A percentile compares a stretch with the other conserved stretches of the same genome.
Conservation (phyloP, 108 stramenopile species). For the Bacterosira constricta region DNA sequence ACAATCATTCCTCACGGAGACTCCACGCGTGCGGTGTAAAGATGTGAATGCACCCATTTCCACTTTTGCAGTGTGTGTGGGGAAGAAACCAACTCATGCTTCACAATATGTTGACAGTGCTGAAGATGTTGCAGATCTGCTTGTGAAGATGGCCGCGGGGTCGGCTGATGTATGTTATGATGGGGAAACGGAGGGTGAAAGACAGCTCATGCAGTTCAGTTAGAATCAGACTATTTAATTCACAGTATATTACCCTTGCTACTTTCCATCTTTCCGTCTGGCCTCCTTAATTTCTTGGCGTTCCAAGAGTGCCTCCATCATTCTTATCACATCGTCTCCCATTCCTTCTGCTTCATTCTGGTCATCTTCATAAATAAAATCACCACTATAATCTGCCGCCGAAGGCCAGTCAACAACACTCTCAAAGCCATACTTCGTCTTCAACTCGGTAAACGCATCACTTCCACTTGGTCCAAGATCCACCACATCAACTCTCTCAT, state of each 20-base stretch:
- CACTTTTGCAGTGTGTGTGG: slow-evolving; percentile 72
- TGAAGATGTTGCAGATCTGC: slow-evolving; percentile 69
- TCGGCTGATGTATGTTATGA: background rate
- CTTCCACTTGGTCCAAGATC: slow-evolving; percentile 77
- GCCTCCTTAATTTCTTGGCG: slow-evolving; percentile 20
- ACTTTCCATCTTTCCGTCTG: slow-evolving; percentile 10
- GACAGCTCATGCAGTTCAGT: slow-evolving; percentile 25
- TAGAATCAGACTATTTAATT: background rate
- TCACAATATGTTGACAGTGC: slow-evolving; percentile 75
- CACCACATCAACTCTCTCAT: slow-evolving; percentile 64
- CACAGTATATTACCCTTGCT: background rate
- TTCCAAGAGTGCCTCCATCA: slow-evolving; percentile 19
- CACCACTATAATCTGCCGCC: slow-evolving; percentile 65
- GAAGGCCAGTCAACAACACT: slow-evolving; percentile 70
- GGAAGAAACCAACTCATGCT: slow-evolving; percentile 81
- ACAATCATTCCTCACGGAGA: slow-evolving; percentile 16
- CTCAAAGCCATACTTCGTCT: slow-evolving; percentile 69
- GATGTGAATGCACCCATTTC: slow-evolving; percentile 25
- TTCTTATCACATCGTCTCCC: slow-evolving; percentile 36
- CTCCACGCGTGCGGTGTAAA: slow-evolving; percentile 27
- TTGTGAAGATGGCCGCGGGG: slow-evolving; percentile 49
- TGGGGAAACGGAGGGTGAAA: background rate
- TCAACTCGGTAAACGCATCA: slow-evolving; percentile 73
- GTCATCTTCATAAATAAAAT: slow-evolving; percentile 55
- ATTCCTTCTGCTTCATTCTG: slow-evolving; percentile 39